phyloP scores from a whole-genome alignment of 441 rosid species.

The Corymbia citriodora region DNA sequence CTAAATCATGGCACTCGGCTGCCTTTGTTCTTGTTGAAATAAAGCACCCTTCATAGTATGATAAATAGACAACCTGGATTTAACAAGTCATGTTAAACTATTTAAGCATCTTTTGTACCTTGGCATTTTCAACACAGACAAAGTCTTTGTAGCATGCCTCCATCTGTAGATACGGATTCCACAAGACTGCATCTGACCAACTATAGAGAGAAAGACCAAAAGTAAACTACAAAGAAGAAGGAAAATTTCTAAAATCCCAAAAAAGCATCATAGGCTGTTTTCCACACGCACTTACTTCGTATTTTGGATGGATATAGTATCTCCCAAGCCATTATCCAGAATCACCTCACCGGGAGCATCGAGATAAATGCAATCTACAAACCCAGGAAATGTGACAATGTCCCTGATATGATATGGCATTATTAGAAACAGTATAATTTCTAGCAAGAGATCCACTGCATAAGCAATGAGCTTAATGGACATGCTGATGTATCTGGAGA shows the following conservation, averaged over 20 bases:
- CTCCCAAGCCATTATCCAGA: slow-evolving; percentile 88
- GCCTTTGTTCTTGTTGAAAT: background rate
- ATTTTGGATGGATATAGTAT: slow-evolving; percentile 48
- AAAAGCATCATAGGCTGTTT: slow-evolving; percentile 3
- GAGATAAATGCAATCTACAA: slow-evolving; percentile 86
- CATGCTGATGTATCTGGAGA: background rate
- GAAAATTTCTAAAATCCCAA: background rate
- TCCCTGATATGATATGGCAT: slow-evolving; percentile 46
- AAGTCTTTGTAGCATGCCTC: slow-evolving; percentile 92
- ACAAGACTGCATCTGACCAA: slow-evolving; percentile 92
- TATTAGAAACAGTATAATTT: background rate
- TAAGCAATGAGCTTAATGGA: background rate
- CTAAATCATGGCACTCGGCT: background rate
- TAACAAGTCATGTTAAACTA: background rate
- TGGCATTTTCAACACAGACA: slow-evolving; percentile 88
- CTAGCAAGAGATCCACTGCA: background rate
- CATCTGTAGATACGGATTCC: slow-evolving; percentile 95
- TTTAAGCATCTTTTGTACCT: slow-evolving; percentile 37
- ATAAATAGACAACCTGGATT: background rate
- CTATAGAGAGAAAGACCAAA: slow-evolving; percentile 27
- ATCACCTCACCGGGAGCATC: slow-evolving; percentile 54
- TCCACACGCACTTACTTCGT: slow-evolving; percentile 44
- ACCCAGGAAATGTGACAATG: slow-evolving; percentile 72
- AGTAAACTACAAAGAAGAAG: background rate
- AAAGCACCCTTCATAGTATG: background rate